These are phyloP conservation scores for Celoporthe dispersa DNA, from an alignment of 2,329 filamentous ascomycete species.

Conservation along the genomic window DNA sequence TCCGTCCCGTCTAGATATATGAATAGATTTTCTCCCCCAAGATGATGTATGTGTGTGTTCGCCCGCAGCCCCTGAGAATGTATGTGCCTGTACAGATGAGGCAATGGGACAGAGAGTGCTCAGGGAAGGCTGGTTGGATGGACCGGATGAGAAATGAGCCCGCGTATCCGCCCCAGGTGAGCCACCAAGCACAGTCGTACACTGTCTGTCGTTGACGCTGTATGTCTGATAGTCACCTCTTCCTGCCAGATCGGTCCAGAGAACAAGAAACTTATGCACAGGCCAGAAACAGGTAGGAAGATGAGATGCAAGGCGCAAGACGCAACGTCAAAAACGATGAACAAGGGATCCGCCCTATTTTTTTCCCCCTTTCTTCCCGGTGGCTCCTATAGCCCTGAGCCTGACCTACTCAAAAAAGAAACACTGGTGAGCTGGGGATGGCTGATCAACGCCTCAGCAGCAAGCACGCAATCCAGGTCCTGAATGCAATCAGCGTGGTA, in stretches of 20 bases:
- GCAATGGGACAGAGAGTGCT: conserved; percentile 17
- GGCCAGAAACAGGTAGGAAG: not conserved
- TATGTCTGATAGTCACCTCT: not conserved
- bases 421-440: conserved; percentile 4
- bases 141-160: conserved; percentile 21
- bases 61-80: conserved; percentile 12
- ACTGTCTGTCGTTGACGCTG: conserved; percentile 10
- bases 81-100: not conserved
- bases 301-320: conserved; percentile 9
- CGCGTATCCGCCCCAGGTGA: conserved; percentile 18
- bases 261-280: conserved; percentile 12
- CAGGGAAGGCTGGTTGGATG: not conserved
- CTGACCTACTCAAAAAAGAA: conserved; percentile 26
- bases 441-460: conserved; percentile 22
- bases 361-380: not conserved
- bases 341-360: not conserved
- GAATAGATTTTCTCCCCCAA: conserved; percentile 4
- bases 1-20: conserved; percentile 27
- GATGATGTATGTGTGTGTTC: conserved; percentile 5
- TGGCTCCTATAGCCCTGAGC: not conserved
- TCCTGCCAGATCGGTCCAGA: conserved; percentile 27
- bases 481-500: conserved; percentile 24
- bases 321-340: conserved; percentile 1
- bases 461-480: conserved; percentile 28
- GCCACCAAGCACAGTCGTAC: conserved; percentile 3